Percentiles rank a stretch among this genome's conserved stretches.
Evolutionary conservation across 2,329 filamentous ascomycete species (phyloP).

Genomic region (Lizonia empirigonia): DNA sequence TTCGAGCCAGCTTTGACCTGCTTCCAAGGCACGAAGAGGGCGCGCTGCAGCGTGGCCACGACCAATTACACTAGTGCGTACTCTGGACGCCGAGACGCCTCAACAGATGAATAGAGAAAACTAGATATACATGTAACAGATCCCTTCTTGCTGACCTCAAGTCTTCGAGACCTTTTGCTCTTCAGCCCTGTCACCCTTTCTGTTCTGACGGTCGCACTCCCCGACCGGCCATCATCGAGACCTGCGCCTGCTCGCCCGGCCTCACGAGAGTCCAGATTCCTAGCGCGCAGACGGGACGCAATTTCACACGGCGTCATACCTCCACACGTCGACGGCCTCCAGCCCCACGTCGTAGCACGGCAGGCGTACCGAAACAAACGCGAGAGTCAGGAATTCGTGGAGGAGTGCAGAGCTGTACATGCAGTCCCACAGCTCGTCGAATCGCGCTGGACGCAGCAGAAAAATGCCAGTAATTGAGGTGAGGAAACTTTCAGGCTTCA

Average conservation of each 20-base stretch:
- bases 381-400: conserved; percentile 8
- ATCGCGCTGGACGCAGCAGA: conserved; percentile 25
- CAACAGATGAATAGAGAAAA: conserved; percentile 11
- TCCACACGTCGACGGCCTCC: conserved; percentile 20
- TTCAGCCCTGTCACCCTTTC: neutral
- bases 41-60: conserved; percentile 23
- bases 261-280: conserved; percentile 2
- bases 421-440: conserved; percentile 26
- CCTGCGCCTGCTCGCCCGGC: neutral
- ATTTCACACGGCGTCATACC: conserved; percentile 35
- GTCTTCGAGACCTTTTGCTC: neutral
- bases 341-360: conserved; percentile 26
- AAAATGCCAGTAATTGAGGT: conserved; percentile 46
- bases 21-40: conserved; percentile 18
- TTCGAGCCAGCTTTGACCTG: conserved; percentile 5
- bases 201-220: neutral
- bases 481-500: conserved; percentile 19
- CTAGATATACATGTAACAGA: conserved; percentile 8
- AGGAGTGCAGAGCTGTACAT: conserved; percentile 12
- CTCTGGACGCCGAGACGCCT: conserved; percentile 14
- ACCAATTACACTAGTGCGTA: conserved; percentile 20
- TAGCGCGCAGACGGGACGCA: conserved; percentile 30
- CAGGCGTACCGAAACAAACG: conserved; percentile 13
- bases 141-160: neutral
- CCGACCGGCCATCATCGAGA: neutral